Conservation (phyloP, 306 rosid genomes). For the Begonia masoniana region DNA sequence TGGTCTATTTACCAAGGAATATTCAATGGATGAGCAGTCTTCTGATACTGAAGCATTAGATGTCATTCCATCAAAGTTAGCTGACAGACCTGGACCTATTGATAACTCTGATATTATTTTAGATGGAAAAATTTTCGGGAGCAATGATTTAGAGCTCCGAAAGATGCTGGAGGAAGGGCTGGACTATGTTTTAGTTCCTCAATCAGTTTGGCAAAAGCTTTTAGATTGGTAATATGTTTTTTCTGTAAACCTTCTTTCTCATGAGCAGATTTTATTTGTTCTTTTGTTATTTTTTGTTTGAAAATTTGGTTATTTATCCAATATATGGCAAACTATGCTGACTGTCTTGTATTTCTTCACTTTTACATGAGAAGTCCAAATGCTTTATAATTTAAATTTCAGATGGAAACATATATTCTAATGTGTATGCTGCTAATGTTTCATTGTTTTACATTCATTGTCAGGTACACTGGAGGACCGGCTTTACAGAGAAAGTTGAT, state of each 20-base stretch:
- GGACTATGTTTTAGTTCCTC: conserved; percentile 82
- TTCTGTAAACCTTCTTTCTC: too few relatives aligned
- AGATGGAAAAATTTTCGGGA: conserved; percentile 23
- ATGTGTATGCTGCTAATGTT: too few relatives aligned
- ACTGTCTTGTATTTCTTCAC: too few relatives aligned
- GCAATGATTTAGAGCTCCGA: conserved; percentile 35
- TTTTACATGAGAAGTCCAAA: too few relatives aligned
- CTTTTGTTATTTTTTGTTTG: too few relatives aligned
- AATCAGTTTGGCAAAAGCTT: conserved; percentile 78
- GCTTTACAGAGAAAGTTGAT: conserved; percentile 78
- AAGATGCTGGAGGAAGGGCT: conserved; percentile 50
- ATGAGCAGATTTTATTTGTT: too few relatives aligned
- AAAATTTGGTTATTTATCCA: too few relatives aligned
- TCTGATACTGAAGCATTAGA: conserved; percentile 30
- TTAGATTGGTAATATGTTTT: conserved; percentile 42
- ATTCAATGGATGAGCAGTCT: conserved; percentile 29
- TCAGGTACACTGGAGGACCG: conserved; percentile 97
- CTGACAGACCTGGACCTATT: conserved; percentile 73
- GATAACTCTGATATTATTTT: conserved; percentile 76
- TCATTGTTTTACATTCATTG: not conserved
- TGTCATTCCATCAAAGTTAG: conserved; percentile 18
- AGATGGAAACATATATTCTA: too few relatives aligned
- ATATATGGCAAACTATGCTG: too few relatives aligned
- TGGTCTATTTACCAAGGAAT: conserved; percentile 38
- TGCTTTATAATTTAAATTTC: too few relatives aligned